Evolutionary conservation across 1,139 yeast genomes (phyloP), one percentile per base, ranked within the genome.

Genomic region (Geotrichum cucujoidarum): DNA sequence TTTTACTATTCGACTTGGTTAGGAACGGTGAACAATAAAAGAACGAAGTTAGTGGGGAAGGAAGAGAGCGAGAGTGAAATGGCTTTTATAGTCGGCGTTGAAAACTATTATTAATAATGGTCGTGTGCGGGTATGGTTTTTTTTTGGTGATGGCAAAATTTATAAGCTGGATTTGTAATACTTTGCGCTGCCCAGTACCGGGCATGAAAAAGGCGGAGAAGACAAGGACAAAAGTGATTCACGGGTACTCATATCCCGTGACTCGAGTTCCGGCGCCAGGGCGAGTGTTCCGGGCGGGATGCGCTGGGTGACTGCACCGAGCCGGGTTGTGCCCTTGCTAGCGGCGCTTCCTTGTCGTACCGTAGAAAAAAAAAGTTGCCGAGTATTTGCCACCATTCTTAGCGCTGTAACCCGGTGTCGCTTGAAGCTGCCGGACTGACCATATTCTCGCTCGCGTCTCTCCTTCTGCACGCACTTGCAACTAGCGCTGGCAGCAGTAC

Each of bases 1-100:
- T 74, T 83, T 87, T 81, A 68, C 71, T 37, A 22, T 13, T 13
- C 11, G 18, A 21, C 14, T 17, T 3, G 4, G 39, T 36, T 36
- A 36, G 39, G 13, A 24, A 13, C n/a, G 17, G 17, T 35, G 3
- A 13, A 21, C 17, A 35, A 14, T 16, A 32, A 32, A 3, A 10
- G 5, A 30, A 30, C 14, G 17, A n/a, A 17, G 39, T 21, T 10
- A 10, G 39, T 22, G 5, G 32, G 25, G 21, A 21, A 37, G 14
- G 30, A 14, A 14, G 31, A 37, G 32, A 14, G 24, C n/a, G 39
- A 22, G 32, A 14, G 30, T 10, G 40, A 21, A 22, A 25, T 4
- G 39, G 27, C 20, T 18, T 35, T 35, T 35, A 35, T 35, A 35
- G 25, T 32, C 35, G 6, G 27, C 6, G 27, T 10, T 6, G 27